A percentile compares a stretch with the other conserved stretches of the same genome.
Conservation (phyloP, 2,329 filamentous ascomycete species). For the Botryosphaeria dothidea region DNA sequence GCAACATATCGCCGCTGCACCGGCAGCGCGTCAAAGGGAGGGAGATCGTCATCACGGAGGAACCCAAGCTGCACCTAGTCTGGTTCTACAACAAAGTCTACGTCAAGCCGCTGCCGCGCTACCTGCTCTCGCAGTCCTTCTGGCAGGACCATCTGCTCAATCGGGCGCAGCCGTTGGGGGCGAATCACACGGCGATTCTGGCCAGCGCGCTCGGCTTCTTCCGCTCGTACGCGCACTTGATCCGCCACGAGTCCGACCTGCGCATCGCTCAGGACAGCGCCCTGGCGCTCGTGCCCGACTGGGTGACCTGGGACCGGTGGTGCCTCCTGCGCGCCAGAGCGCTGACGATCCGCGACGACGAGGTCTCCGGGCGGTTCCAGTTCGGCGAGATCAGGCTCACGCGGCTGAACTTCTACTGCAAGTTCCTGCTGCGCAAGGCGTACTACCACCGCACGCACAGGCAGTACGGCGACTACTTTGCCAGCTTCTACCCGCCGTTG, state of each 20-base stretch:
- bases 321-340: constrained; percentile 20
- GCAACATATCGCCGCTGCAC: constrained; percentile 25
- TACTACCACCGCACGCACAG: constrained; percentile 20
- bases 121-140: constrained; percentile 24
- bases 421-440: constrained; percentile 30
- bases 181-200: background rate
- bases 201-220: constrained; percentile 30
- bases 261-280: constrained; percentile 29
- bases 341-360: constrained; percentile 29
- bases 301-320: constrained; percentile 27
- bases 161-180: background rate
- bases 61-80: constrained; percentile 25
- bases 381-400: constrained; percentile 49
- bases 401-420: constrained; percentile 47
- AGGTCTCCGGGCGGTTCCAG: constrained; percentile 42
- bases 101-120: constrained; percentile 27
- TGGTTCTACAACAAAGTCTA: constrained; percentile 26
- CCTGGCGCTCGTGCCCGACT: constrained; percentile 27
- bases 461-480: constrained; percentile 21
- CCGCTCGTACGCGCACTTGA: constrained; percentile 44
- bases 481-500: constrained; percentile 15
- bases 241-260: constrained; percentile 43
- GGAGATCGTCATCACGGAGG: constrained; percentile 26
- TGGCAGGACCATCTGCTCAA: constrained; percentile 20
- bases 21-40: constrained; percentile 23